Base-by-base conservation (phyloP, 495 filamentous ascomycete genomes). In the Aspergillus campestris region DNA sequence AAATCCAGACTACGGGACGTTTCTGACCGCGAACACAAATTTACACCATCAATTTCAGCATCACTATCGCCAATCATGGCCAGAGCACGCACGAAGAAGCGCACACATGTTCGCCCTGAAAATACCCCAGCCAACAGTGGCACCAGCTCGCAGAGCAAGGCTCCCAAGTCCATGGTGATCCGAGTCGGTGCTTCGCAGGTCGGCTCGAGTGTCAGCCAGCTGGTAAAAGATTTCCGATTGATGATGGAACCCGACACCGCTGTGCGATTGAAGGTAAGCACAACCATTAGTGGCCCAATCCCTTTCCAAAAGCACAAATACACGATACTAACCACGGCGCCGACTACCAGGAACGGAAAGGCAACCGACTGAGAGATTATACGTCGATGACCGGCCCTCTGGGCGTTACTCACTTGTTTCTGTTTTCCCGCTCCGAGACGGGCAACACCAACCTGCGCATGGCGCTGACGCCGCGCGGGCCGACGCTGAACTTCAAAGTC, bases 231-330 rank as follows among this genome's bases (percentile, higher is more conserved):
- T 71, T 86, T 96, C 15, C 80, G 92, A 43, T 70, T 72, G 12
- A 90, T 97, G 72, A 94, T 99, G 89, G 89, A 97, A 62, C 92
- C 92, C 0, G 83, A 87, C 24, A 99, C 92, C 6, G 92, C 92
- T 31, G 81, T 81, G 48, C 77, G 92, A 54, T 65, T 99, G 50
- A 80, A 79, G 67, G 78, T 78, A 62, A 31, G 54, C 7, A 12
- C 29, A 4, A 4, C 18, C 4, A 24, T 24, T 4, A 24, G 18
- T 24, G 1, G 31, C 55, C 1, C 13, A 6, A 15, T 36, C 6
- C 18, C 39, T 8, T 34, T 31, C 15, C 11, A 31, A 18, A 29
- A 15, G 12, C 31, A 42, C 48, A 53, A 55, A 53, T 12, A 10
- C 13, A 37, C 40, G 18, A 24, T 24, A 24, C 18, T 24, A 24